Percentiles rank a stretch among this genome's conserved stretches.
phyloP scores from a whole-genome alignment of 306 rosid species.

The Casuarina glauca region DNA sequence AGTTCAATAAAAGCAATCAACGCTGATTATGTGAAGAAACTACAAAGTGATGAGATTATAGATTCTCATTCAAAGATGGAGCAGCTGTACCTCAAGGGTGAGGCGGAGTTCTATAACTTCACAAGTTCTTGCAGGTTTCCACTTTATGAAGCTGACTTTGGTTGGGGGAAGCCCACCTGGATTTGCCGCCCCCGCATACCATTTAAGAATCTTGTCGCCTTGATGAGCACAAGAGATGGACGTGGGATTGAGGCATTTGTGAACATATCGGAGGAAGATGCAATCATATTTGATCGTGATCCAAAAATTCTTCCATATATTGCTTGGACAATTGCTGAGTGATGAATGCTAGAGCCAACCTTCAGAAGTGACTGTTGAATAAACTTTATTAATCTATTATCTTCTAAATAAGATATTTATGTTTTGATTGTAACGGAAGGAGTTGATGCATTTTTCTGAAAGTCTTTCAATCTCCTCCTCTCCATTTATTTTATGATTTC shows the following conservation, averaged over 20 bases:
- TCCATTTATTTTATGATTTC: too few species aligned
- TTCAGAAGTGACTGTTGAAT: neutral
- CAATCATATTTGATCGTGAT: neutral
- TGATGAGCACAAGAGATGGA: neutral
- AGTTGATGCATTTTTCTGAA: too few species aligned
- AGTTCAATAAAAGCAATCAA: neutral
- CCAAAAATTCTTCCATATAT: neutral
- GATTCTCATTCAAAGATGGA: neutral
- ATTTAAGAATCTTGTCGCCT: neutral
- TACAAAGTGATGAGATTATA: neutral
- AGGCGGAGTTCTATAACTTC: neutral
- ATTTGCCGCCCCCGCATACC: neutral
- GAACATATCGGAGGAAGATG: neutral
- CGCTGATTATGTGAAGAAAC: neutral
- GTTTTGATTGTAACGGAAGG: too few species aligned
- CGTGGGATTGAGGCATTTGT: neutral
- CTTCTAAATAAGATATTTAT: too few species aligned
- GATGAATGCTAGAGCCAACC: neutral
- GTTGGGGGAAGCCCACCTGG: neutral
- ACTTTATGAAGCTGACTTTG: neutral
- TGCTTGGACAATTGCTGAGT: neutral
- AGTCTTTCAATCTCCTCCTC: too few species aligned
- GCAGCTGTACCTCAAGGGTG: neutral
- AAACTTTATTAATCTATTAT: too few species aligned
- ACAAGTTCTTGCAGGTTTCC: constrained; percentile 6